Evolutionary conservation across 1,284 basidiomycete genomes (phyloP).

Genomic region (Schizophyllum amplum): DNA sequence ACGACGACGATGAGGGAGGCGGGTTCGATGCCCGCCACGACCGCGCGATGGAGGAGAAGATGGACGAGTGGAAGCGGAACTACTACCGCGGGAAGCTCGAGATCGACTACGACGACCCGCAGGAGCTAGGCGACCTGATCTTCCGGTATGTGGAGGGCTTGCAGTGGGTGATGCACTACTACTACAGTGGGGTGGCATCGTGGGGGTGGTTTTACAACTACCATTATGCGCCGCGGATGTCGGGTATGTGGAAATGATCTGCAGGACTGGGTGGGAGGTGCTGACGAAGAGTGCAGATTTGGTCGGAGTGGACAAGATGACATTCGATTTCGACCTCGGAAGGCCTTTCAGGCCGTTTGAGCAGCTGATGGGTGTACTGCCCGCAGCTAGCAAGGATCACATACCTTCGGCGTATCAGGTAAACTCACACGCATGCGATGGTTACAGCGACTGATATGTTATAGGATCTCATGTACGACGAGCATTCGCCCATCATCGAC

Average conservation of each 20-base stretch:
- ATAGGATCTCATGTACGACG: constrained; percentile 85
- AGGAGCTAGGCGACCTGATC: constrained; percentile 60
- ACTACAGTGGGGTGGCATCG: constrained; percentile 93
- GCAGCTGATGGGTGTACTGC: constrained; percentile 97
- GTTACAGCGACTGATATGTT: constrained; percentile 5
- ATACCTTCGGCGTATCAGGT: constrained; percentile 84
- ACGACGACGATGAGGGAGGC: constrained; percentile 50
- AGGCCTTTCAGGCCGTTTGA: constrained; percentile 91
- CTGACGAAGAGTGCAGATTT: constrained; percentile 43
- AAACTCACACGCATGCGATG: constrained; percentile 7
- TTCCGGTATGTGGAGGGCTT: constrained; percentile 89
- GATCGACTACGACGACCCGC: constrained; percentile 64
- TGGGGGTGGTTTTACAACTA: constrained; percentile 99
- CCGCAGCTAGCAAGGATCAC: constrained; percentile 81
- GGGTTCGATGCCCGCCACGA: constrained; percentile 77
- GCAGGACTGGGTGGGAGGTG: not conserved
- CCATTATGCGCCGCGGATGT: constrained; percentile 93
- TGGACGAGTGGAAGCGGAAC: constrained; percentile 85
- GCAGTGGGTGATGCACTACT: constrained; percentile 99
- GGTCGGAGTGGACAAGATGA: constrained; percentile 66
- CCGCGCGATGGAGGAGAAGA: constrained; percentile 68
- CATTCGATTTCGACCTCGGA: constrained; percentile 83
- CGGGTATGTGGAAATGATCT: constrained; percentile 66
- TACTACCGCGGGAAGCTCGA: constrained; percentile 86
- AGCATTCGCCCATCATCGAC: constrained; percentile 84